These are phyloP conservation scores for Fusarium protoensiforme DNA, from an alignment of 2,329 filamentous ascomycete species.

Conservation along the genomic window DNA sequence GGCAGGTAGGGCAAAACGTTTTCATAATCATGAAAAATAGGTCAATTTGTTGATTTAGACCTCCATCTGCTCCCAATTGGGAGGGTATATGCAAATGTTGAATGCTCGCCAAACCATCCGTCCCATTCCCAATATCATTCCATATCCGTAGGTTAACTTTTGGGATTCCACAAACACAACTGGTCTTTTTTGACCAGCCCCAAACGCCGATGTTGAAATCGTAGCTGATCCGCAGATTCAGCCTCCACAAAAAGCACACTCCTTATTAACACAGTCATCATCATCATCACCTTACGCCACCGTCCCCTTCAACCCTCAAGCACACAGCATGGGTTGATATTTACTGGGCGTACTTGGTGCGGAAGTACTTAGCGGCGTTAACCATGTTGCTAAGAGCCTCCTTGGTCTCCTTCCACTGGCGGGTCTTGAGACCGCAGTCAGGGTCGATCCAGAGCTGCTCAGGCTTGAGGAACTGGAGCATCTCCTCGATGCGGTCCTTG, in stretches of 20 bases:
- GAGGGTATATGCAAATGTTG: constrained; percentile 54
- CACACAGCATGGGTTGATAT: constrained; percentile 35
- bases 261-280: constrained; percentile 45
- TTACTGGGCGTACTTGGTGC: constrained; percentile 81
- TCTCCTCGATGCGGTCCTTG: constrained; percentile 96
- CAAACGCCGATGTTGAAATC: constrained; percentile 71
- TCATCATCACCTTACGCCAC: constrained; percentile 40
- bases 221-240: constrained; percentile 56
- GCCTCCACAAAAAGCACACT: constrained; percentile 46
- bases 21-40: constrained; percentile 42
- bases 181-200: constrained; percentile 50
- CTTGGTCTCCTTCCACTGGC: constrained; percentile 99
- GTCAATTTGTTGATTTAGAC: constrained; percentile 46
- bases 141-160: constrained; percentile 50
- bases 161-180: constrained; percentile 51
- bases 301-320: constrained; percentile 32
- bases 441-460: constrained; percentile 99
- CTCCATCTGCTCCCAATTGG: constrained; percentile 45
- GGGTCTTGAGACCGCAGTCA: constrained; percentile 99
- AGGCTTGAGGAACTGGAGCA: constrained; percentile 96
- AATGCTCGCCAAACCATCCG: constrained; percentile 50
- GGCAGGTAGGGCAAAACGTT: neutral
- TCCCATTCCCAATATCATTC: constrained; percentile 44
- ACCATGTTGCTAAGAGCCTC: constrained; percentile 96
- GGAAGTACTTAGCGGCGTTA: constrained; percentile 97